phyloP scores from a whole-genome alignment of 805 yeast genomes.

The Grigorovia jiainica region DNA sequence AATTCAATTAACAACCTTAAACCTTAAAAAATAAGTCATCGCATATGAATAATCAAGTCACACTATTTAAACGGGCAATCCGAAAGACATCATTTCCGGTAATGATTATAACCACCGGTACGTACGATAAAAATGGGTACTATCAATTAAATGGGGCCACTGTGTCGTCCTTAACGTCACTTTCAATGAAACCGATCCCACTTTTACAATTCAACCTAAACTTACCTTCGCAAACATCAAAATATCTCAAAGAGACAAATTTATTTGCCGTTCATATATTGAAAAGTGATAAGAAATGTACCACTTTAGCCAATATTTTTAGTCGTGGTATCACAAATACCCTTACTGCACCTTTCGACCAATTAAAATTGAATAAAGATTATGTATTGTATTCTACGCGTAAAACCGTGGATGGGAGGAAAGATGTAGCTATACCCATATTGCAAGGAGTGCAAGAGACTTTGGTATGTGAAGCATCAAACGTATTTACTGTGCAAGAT shows the following conservation, averaged over 20 bases:
- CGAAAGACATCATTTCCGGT: slow-evolving; percentile 42
- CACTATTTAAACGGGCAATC: slow-evolving; percentile 24
- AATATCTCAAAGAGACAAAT: slow-evolving; percentile 45
- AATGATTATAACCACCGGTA: slow-evolving; percentile 49
- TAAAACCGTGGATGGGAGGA: slow-evolving; percentile 5
- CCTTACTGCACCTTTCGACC: slow-evolving; percentile 44
- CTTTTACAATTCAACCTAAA: slow-evolving; percentile 79
- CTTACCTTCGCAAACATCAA: slow-evolving; percentile 75
- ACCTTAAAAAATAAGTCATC: too few species aligned
- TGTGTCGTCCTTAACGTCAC: slow-evolving; percentile 74
- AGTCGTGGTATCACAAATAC: slow-evolving; percentile 37
- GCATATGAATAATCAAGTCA: background rate
- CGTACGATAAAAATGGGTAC: slow-evolving; percentile 17
- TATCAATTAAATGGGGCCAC: slow-evolving; percentile 53
- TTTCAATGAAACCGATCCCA: slow-evolving; percentile 70
- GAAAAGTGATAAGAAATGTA: slow-evolving; percentile 49
- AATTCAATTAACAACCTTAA: too few species aligned
- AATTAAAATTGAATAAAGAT: slow-evolving; percentile 28
- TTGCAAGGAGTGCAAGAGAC: slow-evolving; percentile 48
- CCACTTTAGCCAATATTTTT: slow-evolving; percentile 55
- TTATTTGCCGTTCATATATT: slow-evolving; percentile 68
- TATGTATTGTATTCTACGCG: slow-evolving; percentile 11
- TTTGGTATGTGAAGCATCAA: slow-evolving; percentile 48
- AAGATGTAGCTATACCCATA: slow-evolving; percentile 38
- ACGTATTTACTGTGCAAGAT: slow-evolving; percentile 55